Evolutionary conservation across 1,284 basidiomycete species (phyloP), one percentile per base, ranked within the genome.

Genomic region (Leccinum laetum): DNA sequence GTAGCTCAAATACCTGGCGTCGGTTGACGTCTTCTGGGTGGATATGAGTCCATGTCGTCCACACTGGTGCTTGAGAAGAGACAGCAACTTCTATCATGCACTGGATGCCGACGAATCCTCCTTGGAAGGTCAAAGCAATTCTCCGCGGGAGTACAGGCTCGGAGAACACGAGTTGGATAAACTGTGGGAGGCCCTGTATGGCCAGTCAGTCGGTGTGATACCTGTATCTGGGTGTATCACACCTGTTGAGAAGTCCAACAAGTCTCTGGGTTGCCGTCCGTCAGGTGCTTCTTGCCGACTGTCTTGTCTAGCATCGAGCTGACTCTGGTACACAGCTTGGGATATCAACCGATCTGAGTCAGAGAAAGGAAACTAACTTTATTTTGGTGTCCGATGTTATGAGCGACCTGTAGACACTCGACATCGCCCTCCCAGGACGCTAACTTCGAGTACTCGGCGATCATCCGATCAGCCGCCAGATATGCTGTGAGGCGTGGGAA

Each of bases 171-270:
- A 93, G 75, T 62, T 91, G 89, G 67, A 93, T 83, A 70, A 80
- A 88, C 78, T 93, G 92, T 1, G 91, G 91, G 16, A 88, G 80
- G 32, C 90, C 90, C 91, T 93, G 67, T 49, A 61, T 32, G 41
- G 62, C 68, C 53, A 58, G 61, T 58, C 32, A 68, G 70, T 61
- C 62, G 35, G 58, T 61, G 21, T 10, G 9, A 29, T 64, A 49
- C 53, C 55, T 60, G 37, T 61, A 35, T 8, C 63, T 49, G 29
- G 56, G 60, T 65, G 65, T 65, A 59, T 53, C 68, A 21, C 66
- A 89, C 92, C 82, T 92, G 89, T 75, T 90, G 88, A 29, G 91
- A 92, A 41, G 91, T 88, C 91, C 92, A 94, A 75, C 92, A 94
- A 21, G 92, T 93, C 75, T 92, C 92, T 64, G 87, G 84, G 71